phyloP scores from a whole-genome alignment of 352 stramenopile species.

The Thalassiosira livingstoniorum region DNA sequence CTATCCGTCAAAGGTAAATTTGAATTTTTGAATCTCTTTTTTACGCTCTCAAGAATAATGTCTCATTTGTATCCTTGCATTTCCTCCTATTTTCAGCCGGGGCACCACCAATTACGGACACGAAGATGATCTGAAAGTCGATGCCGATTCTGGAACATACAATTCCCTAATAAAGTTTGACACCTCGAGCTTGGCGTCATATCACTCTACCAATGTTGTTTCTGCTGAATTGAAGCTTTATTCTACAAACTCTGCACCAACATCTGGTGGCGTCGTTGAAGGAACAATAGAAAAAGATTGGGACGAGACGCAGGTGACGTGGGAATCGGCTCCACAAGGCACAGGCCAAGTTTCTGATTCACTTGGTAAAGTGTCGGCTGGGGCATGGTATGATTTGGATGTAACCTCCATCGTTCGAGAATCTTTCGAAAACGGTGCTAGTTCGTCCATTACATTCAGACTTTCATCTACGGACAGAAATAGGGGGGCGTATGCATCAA shows the following conservation, averaged over 20 bases:
- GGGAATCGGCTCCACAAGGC: constrained; percentile 5
- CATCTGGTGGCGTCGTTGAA: constrained; percentile 13
- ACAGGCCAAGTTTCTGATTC: background rate
- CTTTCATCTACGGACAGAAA: constrained; percentile 5
- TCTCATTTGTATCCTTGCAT: too few species aligned
- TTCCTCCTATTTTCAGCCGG: too few species aligned
- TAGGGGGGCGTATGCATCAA: constrained; percentile 12
- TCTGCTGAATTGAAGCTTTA: constrained; percentile 5
- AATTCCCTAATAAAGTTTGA: constrained; percentile 13
- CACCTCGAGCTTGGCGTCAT: background rate
- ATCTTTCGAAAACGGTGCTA: background rate
- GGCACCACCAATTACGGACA: background rate
- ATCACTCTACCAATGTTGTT: background rate
- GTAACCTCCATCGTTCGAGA: background rate
- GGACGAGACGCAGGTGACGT: constrained; percentile 7
- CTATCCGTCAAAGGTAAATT: background rate
- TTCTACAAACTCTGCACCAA: constrained; percentile 6
- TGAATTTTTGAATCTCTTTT: too few species aligned
- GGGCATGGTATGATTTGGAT: background rate
- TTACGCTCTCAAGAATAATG: too few species aligned
- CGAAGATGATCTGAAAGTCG: constrained; percentile 19
- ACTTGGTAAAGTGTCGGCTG: background rate
- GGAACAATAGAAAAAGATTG: background rate
- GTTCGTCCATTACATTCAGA: constrained; percentile 4
- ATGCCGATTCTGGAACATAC: constrained; percentile 8